Evolutionary conservation across 441 rosid species (phyloP).

Genomic region (Erodium chrysanthum): DNA sequence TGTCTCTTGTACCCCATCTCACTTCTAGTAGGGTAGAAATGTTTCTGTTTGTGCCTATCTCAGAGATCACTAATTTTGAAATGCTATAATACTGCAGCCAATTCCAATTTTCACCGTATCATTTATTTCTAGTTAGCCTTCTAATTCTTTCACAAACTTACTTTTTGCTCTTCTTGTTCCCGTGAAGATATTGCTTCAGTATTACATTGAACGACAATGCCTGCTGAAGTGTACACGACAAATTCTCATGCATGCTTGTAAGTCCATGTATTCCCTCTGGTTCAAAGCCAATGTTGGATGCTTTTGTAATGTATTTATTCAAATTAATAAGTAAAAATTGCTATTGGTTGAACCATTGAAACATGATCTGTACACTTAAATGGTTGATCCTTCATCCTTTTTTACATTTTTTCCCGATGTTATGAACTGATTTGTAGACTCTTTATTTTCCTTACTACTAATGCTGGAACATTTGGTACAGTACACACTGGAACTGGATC

Average conservation of each 20-base stretch:
- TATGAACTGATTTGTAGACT: slow-evolving; percentile 5
- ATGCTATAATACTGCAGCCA: neutral
- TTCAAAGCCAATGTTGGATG: slow-evolving; percentile 1
- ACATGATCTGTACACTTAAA: slow-evolving; percentile 5
- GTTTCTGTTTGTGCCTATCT: neutral
- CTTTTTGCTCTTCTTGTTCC: slow-evolving; percentile 16
- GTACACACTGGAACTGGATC: slow-evolving; percentile 45
- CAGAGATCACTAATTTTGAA: neutral
- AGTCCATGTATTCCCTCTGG: slow-evolving; percentile 23
- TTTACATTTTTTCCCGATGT: slow-evolving; percentile 9
- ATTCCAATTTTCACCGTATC: neutral
- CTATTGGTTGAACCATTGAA: neutral
- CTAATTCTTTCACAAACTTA: neutral
- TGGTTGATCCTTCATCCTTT: neutral
- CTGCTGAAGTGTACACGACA: slow-evolving; percentile 81
- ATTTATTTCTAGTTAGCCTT: neutral
- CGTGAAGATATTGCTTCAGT: slow-evolving; percentile 67
- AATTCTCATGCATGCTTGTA: slow-evolving; percentile 76
- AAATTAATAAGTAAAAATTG: neutral
- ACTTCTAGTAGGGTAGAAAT: neutral
- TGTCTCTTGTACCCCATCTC: slow-evolving; percentile 1
- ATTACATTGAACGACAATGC: slow-evolving; percentile 91
- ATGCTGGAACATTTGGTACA: slow-evolving; percentile 28
- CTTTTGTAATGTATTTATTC: neutral
- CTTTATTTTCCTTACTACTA: slow-evolving; percentile 7